Conservation (phyloP, 2,329 filamentous ascomycete genomes). For the Magnaporthales sp. region DNA sequence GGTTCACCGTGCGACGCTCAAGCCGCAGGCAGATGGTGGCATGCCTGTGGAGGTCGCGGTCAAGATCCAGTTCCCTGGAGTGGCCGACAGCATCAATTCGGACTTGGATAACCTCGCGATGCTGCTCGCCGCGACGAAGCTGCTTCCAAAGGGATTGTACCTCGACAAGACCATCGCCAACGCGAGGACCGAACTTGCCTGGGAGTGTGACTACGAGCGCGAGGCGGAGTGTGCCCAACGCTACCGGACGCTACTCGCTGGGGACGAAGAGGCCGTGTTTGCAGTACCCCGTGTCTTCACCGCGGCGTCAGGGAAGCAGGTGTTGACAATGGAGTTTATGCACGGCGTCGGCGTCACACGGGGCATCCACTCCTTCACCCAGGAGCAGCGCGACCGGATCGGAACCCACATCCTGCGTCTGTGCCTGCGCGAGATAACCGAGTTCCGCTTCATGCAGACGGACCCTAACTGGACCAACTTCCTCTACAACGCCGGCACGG, state of each 20-base stretch:
- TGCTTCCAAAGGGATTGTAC: constrained; percentile 86
- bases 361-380: constrained; percentile 62
- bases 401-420: constrained; percentile 88
- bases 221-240: constrained; percentile 74
- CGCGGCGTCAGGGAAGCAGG: constrained; percentile 16
- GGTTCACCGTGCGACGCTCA: constrained; percentile 78
- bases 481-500: constrained; percentile 66
- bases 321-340: constrained; percentile 83
- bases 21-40: constrained; percentile 46
- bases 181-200: constrained; percentile 80
- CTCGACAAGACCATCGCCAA: constrained; percentile 97
- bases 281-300: constrained; percentile 49
- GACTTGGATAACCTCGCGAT: constrained; percentile 90
- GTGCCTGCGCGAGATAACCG: constrained; percentile 84
- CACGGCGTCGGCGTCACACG: constrained; percentile 79
- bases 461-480: constrained; percentile 99
- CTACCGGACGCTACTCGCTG: constrained; percentile 67
- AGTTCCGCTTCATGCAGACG: constrained; percentile 98
- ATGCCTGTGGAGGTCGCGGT: constrained; percentile 64
- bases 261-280: constrained; percentile 62
- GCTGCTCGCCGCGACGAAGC: constrained; percentile 79
- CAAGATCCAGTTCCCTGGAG: constrained; percentile 95
- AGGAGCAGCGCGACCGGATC: constrained; percentile 89
- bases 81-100: constrained; percentile 91
- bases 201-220: constrained; percentile 93